Evolutionary conservation across 2,329 filamentous ascomycete genomes (phyloP).

Genomic region (Helicocarpus griseus): DNA sequence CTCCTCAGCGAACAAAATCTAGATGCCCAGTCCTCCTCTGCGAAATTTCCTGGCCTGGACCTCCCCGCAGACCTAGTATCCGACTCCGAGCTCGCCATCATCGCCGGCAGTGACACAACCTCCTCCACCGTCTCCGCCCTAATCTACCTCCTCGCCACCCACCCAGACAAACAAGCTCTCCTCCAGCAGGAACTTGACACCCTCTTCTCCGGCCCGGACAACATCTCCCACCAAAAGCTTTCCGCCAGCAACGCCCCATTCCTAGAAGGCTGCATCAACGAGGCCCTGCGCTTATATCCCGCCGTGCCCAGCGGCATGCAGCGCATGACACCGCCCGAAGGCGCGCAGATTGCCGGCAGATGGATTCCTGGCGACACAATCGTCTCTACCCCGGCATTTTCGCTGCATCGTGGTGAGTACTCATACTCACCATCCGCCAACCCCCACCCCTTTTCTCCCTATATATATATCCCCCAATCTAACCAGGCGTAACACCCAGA

Average conservation of each 20-base stretch:
- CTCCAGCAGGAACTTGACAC: conserved; percentile 22
- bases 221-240: conserved; percentile 8
- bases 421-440: neutral
- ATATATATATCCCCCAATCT: neutral
- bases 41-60: neutral
- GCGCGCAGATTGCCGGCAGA: conserved; percentile 19
- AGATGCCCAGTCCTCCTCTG: neutral
- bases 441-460: neutral
- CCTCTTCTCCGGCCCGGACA: conserved; percentile 15
- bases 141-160: conserved; percentile 24
- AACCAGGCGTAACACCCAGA: neutral
- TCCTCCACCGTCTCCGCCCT: conserved; percentile 20
- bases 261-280: conserved; percentile 14
- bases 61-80: conserved; percentile 3
- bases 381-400: conserved; percentile 12
- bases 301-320: conserved; percentile 18
- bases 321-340: conserved; percentile 28
- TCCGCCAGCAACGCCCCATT: neutral
- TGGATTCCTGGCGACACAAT: conserved; percentile 22
- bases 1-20: neutral
- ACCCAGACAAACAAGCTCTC: conserved; percentile 19
- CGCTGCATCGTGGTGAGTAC: conserved; percentile 16
- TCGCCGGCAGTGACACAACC: conserved; percentile 25
- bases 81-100: conserved; percentile 7
- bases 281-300: conserved; percentile 26